Conservation (phyloP, 192 early-diverging fungal species). For the Coemansia sp. region DNA sequence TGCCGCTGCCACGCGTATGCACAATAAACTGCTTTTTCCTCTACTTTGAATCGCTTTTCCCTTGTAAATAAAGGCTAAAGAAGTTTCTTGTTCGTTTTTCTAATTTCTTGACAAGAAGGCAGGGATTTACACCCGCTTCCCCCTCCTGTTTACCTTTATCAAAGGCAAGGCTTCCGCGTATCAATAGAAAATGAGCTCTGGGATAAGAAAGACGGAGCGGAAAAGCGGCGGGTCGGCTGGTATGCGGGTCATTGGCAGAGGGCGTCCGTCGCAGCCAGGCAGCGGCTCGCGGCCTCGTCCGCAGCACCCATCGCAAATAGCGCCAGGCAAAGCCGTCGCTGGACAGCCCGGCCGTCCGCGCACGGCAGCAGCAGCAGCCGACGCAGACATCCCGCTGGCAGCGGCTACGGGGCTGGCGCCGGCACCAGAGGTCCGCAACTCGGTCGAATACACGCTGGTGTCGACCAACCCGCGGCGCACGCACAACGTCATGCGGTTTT, state of each 20-base stretch:
- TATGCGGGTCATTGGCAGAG: slow-evolving; percentile 13
- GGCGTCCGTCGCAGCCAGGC: slow-evolving; percentile 1
- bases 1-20: too few species aligned
- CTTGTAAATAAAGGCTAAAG: too few species aligned
- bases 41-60: too few species aligned
- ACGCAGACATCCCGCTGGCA: slow-evolving; percentile 27
- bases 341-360: neutral
- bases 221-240: slow-evolving; percentile 22
- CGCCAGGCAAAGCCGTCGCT: neutral
- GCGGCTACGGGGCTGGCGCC: slow-evolving; percentile 10
- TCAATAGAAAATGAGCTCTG: slow-evolving; percentile 32
- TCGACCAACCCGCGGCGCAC: slow-evolving; percentile 55
- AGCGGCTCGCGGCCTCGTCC: neutral
- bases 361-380: slow-evolving; percentile 3
- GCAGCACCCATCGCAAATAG: neutral
- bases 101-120: too few species aligned
- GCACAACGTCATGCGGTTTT: slow-evolving; percentile 68
- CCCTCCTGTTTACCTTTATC: too few species aligned
- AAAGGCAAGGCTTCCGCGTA: too few species aligned
- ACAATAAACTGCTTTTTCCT: too few species aligned
- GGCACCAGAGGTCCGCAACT: slow-evolving; percentile 19
- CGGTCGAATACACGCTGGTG: slow-evolving; percentile 62
- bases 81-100: too few species aligned
- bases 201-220: slow-evolving; percentile 20
- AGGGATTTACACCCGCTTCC: too few species aligned